Conservation (phyloP, 2,329 filamentous ascomycete genomes). For the Keithomyces neogunnii region DNA sequence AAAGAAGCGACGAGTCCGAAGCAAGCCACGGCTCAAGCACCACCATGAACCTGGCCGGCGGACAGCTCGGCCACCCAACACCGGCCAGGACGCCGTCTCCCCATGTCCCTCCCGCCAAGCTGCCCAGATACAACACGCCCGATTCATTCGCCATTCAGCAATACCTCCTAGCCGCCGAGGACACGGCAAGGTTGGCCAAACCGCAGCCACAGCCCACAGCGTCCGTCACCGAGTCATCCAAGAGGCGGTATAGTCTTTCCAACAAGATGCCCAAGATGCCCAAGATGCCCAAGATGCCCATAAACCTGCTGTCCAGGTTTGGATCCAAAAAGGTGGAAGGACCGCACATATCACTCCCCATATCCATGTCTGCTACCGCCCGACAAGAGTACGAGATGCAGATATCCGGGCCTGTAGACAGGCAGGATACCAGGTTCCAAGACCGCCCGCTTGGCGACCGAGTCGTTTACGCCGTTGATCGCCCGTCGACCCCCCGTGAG, state of each 20-base stretch:
- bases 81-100: neutral
- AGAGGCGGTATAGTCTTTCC: neutral
- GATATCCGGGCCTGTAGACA: neutral
- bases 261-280: too few relatives aligned
- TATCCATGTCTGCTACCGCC: conserved; percentile 8
- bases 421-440: neutral
- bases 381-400: too few relatives aligned
- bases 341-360: conserved; percentile 22
- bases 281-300: conserved; percentile 27
- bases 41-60: neutral
- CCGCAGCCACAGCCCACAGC: neutral
- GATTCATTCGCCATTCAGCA: conserved; percentile 27
- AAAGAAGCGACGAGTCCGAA: neutral
- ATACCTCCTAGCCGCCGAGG: conserved; percentile 26
- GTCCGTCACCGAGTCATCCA: neutral
- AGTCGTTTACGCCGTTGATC: too few relatives aligned
- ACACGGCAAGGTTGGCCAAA: conserved; percentile 11
- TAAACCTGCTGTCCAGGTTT: conserved; percentile 31
- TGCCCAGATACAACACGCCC: conserved; percentile 8
- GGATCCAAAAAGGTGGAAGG: conserved; percentile 10
- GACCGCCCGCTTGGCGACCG: too few relatives aligned
- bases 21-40: conserved; percentile 17
- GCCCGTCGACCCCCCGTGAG: too few relatives aligned
- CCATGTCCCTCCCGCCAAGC: neutral
- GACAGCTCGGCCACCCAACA: conserved; percentile 24